Conservation (phyloP, 2,329 filamentous ascomycete species). For the Aphanocladium album region DNA sequence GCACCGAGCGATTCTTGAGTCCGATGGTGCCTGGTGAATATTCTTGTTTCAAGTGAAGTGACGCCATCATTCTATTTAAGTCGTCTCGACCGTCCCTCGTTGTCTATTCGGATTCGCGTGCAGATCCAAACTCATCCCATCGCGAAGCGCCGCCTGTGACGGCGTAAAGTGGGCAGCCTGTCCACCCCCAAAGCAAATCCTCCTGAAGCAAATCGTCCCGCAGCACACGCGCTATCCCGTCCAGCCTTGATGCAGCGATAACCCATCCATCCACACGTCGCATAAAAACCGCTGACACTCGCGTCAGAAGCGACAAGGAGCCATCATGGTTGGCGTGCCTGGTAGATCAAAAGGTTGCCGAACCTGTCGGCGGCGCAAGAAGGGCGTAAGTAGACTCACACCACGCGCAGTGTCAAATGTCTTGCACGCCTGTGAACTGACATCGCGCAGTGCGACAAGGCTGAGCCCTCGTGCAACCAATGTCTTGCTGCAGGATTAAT, state of each 20-base stretch:
- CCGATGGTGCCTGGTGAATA: neutral
- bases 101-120: neutral
- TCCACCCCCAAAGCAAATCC: neutral
- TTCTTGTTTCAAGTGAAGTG: neutral
- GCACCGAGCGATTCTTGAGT: neutral
- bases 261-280: neutral
- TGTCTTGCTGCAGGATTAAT: neutral
- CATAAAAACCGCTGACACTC: neutral
- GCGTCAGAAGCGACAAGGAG: neutral
- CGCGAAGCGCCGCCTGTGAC: neutral
- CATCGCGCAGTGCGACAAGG: constrained; percentile 4
- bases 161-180: neutral
- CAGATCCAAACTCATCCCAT: neutral
- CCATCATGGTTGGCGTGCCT: constrained; percentile 3
- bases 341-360: constrained; percentile 9
- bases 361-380: constrained; percentile 7
- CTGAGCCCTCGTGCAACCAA: constrained; percentile 2
- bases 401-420: too few relatives aligned
- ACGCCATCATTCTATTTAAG: neutral
- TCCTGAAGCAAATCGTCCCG: too few relatives aligned
- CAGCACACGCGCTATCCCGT: too few relatives aligned
- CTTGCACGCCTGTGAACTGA: neutral
- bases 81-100: neutral
- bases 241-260: neutral
- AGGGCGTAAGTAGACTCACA: constrained; percentile 4